Evolutionary conservation across 257 asterid genomes (phyloP), one percentile per base, ranked within the genome.

Genomic region (Nyctanthes arbortristis): DNA sequence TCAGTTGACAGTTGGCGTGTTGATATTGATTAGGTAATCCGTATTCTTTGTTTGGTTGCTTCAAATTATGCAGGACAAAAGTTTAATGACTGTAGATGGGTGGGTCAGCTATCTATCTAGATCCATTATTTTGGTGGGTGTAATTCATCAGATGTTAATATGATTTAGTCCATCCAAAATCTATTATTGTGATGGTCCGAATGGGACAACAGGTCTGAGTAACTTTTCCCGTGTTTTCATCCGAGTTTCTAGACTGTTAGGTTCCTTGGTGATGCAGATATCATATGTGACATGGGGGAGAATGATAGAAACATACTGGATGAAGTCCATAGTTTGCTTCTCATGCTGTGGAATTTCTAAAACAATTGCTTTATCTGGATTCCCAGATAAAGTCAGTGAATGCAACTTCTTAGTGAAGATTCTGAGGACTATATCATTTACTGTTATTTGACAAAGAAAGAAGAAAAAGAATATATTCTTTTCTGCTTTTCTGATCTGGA

Each of bases 391-490:
- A 45, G 63, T 37, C 63, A 65, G 73, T 58, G 45, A 70, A 56
- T 66, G 67, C n/a, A 65, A 28, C 66, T 31, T 63, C 20, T 1
- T 20, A 33, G 49, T 57, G 67, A 55, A 35, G 56, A 58, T 64
- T 37, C 39, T 28, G 55, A 37, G 67, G 77, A 75, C 76, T 73
- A 75, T 73, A 63, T 67, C 71, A 80, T 67, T 67, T 55, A 45
- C 73, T 72, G 29, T 14, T 12, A 52, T 52, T n/a, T 52, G 11
- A 52, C 59, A 24, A 52, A 52, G 28, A 52, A 52, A 52, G 5
- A 45, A 45, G 59, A 24, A 9, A 25, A 22, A 52, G 7, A 16
- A 52, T 75, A 70, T 73, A 59, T 67, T 75, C 84, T 67, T 67
- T 55, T 32, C 73, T 74, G 59, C 77, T 63, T 78, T 73, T 69